Evolutionary conservation across 2,329 filamentous ascomycete species (phyloP).

Genomic region (Amauroascus niger): DNA sequence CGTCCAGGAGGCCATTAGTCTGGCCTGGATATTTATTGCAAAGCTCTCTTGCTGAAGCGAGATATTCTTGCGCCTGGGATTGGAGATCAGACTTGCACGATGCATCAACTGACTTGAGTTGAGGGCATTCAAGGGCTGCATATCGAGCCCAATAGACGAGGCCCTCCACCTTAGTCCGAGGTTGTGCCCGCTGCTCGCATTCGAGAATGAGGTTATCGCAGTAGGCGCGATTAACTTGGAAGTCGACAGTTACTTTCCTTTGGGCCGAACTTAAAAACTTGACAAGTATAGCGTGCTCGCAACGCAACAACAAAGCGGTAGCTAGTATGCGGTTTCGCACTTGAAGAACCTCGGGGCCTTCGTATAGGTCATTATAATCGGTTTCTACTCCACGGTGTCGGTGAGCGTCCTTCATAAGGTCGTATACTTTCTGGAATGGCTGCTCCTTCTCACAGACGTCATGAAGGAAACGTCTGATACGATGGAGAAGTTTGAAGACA

Average conservation of each 20-base stretch:
- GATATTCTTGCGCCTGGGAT: too few relatives aligned
- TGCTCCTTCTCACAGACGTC: conserved; percentile 1
- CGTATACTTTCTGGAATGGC: conserved; percentile 2
- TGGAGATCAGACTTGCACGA: too few relatives aligned
- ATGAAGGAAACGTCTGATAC: neutral
- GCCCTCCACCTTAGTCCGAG: conserved; percentile 42
- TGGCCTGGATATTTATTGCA: neutral
- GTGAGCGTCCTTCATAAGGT: neutral
- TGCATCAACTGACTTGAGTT: too few relatives aligned
- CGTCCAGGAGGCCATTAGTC: conserved; percentile 20
- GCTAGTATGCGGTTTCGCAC: conserved; percentile 1
- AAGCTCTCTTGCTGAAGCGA: neutral
- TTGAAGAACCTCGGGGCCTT: neutral
- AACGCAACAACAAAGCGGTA: neutral
- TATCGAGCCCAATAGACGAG: conserved; percentile 44
- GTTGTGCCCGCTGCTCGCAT: conserved; percentile 30
- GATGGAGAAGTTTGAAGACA: neutral
- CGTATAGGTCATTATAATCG: too few relatives aligned
- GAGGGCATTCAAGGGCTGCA: conserved; percentile 38
- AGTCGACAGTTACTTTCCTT: neutral
- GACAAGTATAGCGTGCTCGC: conserved; percentile 4
- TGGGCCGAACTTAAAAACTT: neutral
- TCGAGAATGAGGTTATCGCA: conserved; percentile 30
- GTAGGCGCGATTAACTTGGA: neutral
- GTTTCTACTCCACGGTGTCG: neutral